Conservation (phyloP, 345 rosid species). For the Citrus inodora region DNA sequence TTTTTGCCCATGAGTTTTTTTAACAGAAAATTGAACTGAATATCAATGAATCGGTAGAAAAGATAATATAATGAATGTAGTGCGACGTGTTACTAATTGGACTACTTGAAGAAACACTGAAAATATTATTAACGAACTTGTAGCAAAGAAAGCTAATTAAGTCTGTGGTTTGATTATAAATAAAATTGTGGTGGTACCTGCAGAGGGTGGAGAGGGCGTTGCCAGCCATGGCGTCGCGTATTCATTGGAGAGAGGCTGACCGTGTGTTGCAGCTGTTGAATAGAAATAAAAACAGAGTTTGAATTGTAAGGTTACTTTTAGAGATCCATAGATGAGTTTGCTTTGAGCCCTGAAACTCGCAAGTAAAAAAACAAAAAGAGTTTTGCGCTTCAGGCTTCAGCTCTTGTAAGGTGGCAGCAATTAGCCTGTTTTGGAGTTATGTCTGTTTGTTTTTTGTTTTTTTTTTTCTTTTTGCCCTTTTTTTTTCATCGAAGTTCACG, state of each 20-base stretch:
- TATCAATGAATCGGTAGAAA: not conserved
- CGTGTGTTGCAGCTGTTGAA: not conserved
- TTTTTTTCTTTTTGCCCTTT: not conserved
- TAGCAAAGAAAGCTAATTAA: not conserved
- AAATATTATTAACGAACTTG: not conserved
- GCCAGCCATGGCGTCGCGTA: constrained; percentile 95
- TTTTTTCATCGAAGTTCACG: not conserved
- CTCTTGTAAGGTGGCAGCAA: not conserved
- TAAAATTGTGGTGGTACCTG: constrained; percentile 42
- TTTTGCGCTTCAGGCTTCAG: no score
- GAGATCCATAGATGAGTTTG: not conserved
- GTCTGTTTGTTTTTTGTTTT: not conserved
- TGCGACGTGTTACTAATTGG: not conserved
- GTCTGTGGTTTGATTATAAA: not conserved
- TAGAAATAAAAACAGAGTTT: not conserved
- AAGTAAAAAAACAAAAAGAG: not conserved
- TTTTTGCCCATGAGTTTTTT: not conserved
- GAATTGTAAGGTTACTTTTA: not conserved
- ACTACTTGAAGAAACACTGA: not conserved
- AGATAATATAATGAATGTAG: not conserved
- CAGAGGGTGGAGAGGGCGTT: constrained; percentile 79
- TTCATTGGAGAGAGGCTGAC: constrained; percentile 8
- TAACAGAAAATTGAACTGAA: not conserved
- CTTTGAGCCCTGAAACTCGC: not conserved
- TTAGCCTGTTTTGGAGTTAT: not conserved